Base-by-base conservation (phyloP, 2,329 filamentous ascomycete species). In the Metarhizium album region DNA sequence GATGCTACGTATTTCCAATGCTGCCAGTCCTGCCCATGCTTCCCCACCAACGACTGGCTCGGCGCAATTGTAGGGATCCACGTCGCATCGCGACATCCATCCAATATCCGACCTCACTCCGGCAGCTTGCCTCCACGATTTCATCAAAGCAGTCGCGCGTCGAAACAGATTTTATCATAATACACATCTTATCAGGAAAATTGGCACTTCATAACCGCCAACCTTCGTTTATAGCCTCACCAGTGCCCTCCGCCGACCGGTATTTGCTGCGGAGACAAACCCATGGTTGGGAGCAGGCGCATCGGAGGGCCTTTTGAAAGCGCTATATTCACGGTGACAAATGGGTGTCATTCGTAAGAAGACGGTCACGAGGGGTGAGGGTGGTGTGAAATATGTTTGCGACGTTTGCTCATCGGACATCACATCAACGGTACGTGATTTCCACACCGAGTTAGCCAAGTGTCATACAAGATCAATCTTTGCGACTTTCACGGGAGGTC, bases 291-390 rank as follows among this genome's bases (percentile, higher is more conserved):
- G 42, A 35, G 22, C 22, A 6, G 22, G 29, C 29, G 18, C 22
- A 24, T 14, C 38, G 24, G 3, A 48, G 46, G 27, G 20, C 22
- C 16, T n/a, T 4, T 29, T 22, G 46, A 20, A 4, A 13, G 40
- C 42, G 29, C 13, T 24, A 29, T 37, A 37, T 13, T n/a, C 4
- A 3, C 3, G 42, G 20, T 22, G 14, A 20, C 7, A 43, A 18
- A 96, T 96, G 91, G 90, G 90, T 60, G 86, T 95, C 63, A 95
- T 96, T 67, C 86, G 90, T 66, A 96, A 96, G 76, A 96, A 96
- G 74, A 93, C 88, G 53, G 87, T 86, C 58, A 83, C 84, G 50
- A 79, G 87, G 63, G 88, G 86, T 48, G 89, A 96, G 65, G 90
- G 87, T 46, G 87, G 87, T 56, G 87, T 90, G 31, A 96, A 97